Evolutionary conservation across 768 basidiomycete species (phyloP).

Genomic region (Russula abietina): DNA sequence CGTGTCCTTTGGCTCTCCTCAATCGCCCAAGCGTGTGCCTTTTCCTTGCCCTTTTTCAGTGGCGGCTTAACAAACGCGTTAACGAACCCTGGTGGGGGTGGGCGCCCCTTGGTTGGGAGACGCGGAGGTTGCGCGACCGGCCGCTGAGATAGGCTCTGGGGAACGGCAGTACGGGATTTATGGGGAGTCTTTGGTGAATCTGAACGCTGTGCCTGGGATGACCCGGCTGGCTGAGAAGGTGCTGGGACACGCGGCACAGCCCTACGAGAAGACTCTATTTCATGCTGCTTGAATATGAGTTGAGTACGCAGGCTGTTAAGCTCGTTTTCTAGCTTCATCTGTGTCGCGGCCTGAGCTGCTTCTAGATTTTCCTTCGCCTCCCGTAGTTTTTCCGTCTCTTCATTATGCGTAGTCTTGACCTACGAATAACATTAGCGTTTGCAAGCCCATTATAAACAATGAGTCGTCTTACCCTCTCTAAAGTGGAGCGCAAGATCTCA

Average conservation of each 20-base stretch:
- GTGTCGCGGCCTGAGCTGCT: slow-evolving; percentile 15
- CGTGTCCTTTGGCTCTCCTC: slow-evolving; percentile 13
- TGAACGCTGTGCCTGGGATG: slow-evolving; percentile 9
- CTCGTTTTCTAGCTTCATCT: slow-evolving; percentile 17
- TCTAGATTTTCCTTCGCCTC: slow-evolving; percentile 18
- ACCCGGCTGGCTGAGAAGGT: slow-evolving; percentile 1
- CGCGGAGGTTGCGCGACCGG: not conserved
- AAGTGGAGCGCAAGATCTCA: slow-evolving; percentile 20
- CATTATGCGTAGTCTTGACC: slow-evolving; percentile 10
- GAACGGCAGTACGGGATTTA: not conserved
- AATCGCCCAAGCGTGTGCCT: not conserved
- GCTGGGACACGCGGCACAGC: not conserved
- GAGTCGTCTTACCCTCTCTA: slow-evolving; percentile 15
- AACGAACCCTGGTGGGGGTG: slow-evolving; percentile 20
- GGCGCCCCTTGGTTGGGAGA: slow-evolving; percentile 1
- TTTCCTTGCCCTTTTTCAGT: slow-evolving; percentile 11
- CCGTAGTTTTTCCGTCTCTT: slow-evolving; percentile 19
- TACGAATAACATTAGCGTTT: not conserved
- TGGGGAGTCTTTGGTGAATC: slow-evolving; percentile 2
- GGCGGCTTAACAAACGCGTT: slow-evolving; percentile 15
- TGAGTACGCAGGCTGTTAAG: slow-evolving; percentile 24
- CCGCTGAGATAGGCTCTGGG: slow-evolving; percentile 1
- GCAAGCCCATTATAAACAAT: not conserved
- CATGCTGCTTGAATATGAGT: slow-evolving; percentile 23
- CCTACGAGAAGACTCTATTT: slow-evolving; percentile 18